These are phyloP conservation scores for Gossypium sturtianum DNA, from an alignment of 345 rosid genomes.

Conservation along the genomic window DNA sequence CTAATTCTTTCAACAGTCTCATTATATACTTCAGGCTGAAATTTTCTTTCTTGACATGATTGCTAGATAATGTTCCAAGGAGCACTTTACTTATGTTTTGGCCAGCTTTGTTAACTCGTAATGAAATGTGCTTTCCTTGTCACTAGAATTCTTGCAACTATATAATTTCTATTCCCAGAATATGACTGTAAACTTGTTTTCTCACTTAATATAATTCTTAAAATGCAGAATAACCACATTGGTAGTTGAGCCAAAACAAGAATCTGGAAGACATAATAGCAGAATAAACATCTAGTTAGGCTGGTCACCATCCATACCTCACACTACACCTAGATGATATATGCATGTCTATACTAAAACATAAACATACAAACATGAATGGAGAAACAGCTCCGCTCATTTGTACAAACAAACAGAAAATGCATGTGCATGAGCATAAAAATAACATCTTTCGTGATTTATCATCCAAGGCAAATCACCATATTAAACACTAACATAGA, in stretches of 20 bases:
- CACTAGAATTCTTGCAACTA: background rate
- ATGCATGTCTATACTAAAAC: background rate
- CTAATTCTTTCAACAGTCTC: background rate
- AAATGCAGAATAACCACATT: background rate
- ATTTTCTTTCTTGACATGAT: background rate
- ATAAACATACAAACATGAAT: background rate
- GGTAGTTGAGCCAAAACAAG: background rate
- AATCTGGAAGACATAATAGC: background rate
- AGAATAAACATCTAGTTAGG: background rate
- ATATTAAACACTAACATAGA: constrained; percentile 41
- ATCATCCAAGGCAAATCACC: background rate
- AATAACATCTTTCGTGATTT: background rate
- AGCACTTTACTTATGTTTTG: background rate
- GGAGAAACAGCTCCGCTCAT: background rate
- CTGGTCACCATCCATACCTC: background rate
- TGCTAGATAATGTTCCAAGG: background rate
- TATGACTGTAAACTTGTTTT: background rate
- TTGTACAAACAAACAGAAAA: background rate
- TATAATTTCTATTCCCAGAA: background rate
- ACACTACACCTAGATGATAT: background rate
- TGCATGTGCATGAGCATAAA: background rate
- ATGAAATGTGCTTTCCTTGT: background rate
- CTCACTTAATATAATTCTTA: background rate
- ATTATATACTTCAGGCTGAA: background rate
- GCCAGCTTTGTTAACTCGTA: background rate